Evolutionary conservation across 225 moss, liverwort and hornwort genomes (phyloP), one percentile per base, ranked within the genome.

Genomic region (Polytrichum formosum): DNA sequence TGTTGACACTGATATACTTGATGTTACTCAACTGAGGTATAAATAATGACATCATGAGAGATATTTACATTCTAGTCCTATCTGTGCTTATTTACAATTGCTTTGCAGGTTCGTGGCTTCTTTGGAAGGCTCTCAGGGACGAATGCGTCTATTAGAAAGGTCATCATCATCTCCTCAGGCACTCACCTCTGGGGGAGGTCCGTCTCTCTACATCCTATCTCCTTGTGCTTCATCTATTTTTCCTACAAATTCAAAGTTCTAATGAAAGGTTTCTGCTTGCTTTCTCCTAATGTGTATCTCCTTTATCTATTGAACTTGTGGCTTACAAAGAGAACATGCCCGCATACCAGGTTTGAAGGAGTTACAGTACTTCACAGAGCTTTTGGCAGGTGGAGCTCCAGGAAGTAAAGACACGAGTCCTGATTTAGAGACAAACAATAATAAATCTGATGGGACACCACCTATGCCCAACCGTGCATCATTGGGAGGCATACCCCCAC

Each of bases 281-380:
- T 46, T 46, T 46, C 46, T 46, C 46, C 46, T 46, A 13, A 4
- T 3, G 13, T 13, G 46, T 46, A 46, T 46, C 16, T 46, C 13
- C 46, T 46, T 16, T 46, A 46, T 46, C 46, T 46, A 16, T 46
- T 46, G 46, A 46, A 46, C 46, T 4, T 46, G 46, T 46, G 13
- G 46, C 46, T 46, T 46, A 46, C 58, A 21, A 58, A 6, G n/a
- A 58, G 20, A 37, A 26, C 53, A 13, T 66, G 67, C 31, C 19
- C 26, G 21, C 30, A 65, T 35, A 30, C 56, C 75, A 81, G 82
- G 79, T 64, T 72, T 82, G 71, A 85, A 82, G 69, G 85, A 85
- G 77, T 75, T 85, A 67, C 82, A 82, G 54, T 82, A 74, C 33
- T 82, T 85, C 61, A 79, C 79, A 62, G 82, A 85, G 72, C 76